Percentiles rank a stretch among this genome's conserved stretches.
Evolutionary conservation across 179 eudicot genomes (phyloP).

Genomic region (Corrigiola litoralis): DNA sequence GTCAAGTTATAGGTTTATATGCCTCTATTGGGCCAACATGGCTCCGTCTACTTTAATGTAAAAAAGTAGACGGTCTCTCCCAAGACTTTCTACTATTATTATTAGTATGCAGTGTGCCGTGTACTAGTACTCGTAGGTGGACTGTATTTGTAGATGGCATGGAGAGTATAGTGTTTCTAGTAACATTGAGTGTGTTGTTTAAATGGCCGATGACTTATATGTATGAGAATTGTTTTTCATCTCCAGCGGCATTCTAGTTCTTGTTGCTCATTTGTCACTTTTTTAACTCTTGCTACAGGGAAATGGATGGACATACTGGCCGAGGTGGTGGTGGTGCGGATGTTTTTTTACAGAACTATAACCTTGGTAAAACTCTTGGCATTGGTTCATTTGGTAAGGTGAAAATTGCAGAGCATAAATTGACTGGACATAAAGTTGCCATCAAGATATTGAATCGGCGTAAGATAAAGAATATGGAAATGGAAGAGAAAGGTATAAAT

Average conservation of each 20-base stretch:
- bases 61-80: no score
- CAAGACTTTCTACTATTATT: no score
- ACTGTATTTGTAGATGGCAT: no score
- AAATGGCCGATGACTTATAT: no score
- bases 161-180: no score
- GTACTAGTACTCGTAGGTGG: no score
- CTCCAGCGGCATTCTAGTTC: neutral
- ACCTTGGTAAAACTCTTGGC: slow-evolving; percentile 94
- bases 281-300: slow-evolving; percentile 20
- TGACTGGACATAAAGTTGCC: slow-evolving; percentile 92
- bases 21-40: no score
- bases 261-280: neutral
- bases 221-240: no score
- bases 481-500: slow-evolving; percentile 89
- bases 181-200: no score
- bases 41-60: no score
- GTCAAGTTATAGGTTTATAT: no score
- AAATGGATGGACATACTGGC: slow-evolving; percentile 70
- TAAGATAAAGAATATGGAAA: slow-evolving; percentile 84
- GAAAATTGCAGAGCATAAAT: slow-evolving; percentile 84
- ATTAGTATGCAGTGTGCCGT: no score
- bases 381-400: slow-evolving; percentile 99
- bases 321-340: slow-evolving; percentile 56
- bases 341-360: slow-evolving; percentile 61
- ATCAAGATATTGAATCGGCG: slow-evolving; percentile 89